Base-by-base conservation (phyloP, 1,139 yeast species). In the Protomyces lactucae-debilis region DNA sequence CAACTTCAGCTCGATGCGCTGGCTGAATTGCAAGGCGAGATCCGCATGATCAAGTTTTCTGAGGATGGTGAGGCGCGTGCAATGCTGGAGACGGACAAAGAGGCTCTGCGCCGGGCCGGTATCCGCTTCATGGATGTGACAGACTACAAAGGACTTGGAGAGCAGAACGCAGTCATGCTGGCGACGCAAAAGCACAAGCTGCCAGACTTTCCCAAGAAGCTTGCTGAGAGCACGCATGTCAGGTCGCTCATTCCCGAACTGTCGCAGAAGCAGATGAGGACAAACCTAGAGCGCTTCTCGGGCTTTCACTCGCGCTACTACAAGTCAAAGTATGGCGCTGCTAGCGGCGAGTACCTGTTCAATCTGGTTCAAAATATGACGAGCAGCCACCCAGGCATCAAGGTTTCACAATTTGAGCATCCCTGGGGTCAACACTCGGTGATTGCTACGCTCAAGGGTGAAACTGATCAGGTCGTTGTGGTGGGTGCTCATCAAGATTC, bases 401-500 rank as follows among this genome's bases (percentile, higher is more conserved):
- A 74, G 1, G 77, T 82, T 18, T 67, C 71, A 51, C 77, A 78
- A 53, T 77, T 83, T 68, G 76, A 76, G 45, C 89, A 85, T 71
- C 71, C 73, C 6, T 85, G 88, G 86, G 73, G 74, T 55, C 89
- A 85, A 72, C 82, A 81, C 69, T 82, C 89, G 69, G 70, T 85
- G 65, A 75, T 85, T 65, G 83, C 76, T 18, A 74, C 74, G 16
- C 76, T 76, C 52, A 79, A 81, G 60, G 82, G 81, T 9, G 74
- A 73, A 37, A 68, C 73, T 48, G 79, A 77, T 37, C 72, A 77
- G 52, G 77, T 82, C 32, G 86, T 92, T 2, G 84, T 92, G 21
- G 83, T 92, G 36, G 97, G 97, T 0, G 87, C 96, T 32, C 98
- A 93, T 76, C 89, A 87, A 73, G 99, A 92, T 73, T 87, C 96